Base-by-base conservation (phyloP, 495 filamentous ascomycete genomes). In the Barbatosphaeria neglecta region DNA sequence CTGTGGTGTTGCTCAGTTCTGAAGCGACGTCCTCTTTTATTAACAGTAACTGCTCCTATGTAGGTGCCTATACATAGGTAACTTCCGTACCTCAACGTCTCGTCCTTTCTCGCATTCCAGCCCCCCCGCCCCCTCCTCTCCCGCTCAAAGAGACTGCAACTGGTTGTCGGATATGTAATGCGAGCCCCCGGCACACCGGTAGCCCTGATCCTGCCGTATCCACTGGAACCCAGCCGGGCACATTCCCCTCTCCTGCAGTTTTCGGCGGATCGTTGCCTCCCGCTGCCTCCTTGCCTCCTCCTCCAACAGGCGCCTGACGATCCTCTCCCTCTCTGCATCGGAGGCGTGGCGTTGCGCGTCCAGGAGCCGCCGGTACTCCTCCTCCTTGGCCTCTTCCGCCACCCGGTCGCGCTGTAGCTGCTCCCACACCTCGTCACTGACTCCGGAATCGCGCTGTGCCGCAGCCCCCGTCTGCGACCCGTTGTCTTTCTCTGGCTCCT, bases 401-500 rank as follows among this genome's bases (percentile, higher is more conserved):
- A n/a, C n/a, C n/a, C n/a, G 69, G 58, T 80, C 75, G 0, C 45
- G 53, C 47, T 78, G 65, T 0, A 86, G 68, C 43, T 77, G 74
- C 15, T 65, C 50, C 82, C 82, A 85, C n/a, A 75, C 60, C 3
- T 53, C 75, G 49, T 85, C 79, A 18, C 67, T 64, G 0, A 85
- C 80, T 2, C 78, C 77, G 0, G 61, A 49, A 37, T 84, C 82
- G 18, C 80, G 66, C 15, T 31, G 25, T 28, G 42, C 45, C 8
- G 11, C 22, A 1, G 38, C 35, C 7, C 6, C 16, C 15, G 37
- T 24, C n/a, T n/a, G n/a, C n/a, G n/a, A n/a, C n/a, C n/a, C n/a
- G n/a, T n/a, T n/a, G n/a, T n/a, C n/a, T n/a, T n/a, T 11, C 35
- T 44, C 4, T 42, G 9, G 0, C 27, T 35, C 45, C 10, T 22